Base-by-base conservation (phyloP, 768 basidiomycete species). In the Phaffia australis region DNA sequence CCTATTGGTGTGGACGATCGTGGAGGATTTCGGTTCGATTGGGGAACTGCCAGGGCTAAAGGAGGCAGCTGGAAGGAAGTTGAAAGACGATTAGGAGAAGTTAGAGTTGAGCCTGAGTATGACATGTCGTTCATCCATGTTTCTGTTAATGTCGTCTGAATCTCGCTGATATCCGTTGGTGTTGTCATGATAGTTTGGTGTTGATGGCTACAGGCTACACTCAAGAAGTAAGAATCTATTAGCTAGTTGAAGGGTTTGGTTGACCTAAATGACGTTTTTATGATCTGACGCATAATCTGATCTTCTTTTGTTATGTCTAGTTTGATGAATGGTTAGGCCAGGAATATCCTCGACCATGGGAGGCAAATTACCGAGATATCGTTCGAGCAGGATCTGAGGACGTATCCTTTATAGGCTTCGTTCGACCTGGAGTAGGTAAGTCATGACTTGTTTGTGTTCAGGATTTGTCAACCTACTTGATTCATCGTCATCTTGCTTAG, bases 401-500 rank as follows among this genome's bases (percentile, higher is more conserved):
- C 51, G 75, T 84, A 25, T 82, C 76, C 1, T 84, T 83, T 71
- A 81, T 84, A 61, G 83, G 83, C 1, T 83, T 83, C 69, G 79
- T 84, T 1, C 72, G 83, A 56, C 83, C 83, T 25, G 83, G 83
- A 46, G 82, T 84, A 35, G 83, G 83, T 82, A 68, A 71, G 78
- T 70, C 19, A 21, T 49, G 16, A n/a, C 70, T n/a, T 8, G 23
- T 8, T 3, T 4, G 0, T n/a, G 9, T 21, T 49, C 25, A 5
- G 1, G 3, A 4, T n/a, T n/a, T n/a, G 2, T 58, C 49, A 35
- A 25, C 50, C 25, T 35, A 21, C 27, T 30, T 27, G n/a, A 14
- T 25, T 60, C 57, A 11, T 14, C 52, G 30, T 25, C 23, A 3
- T 5, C 30, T 14, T 58, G 23, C 30, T 42, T 8, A 4, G 11